These are phyloP conservation scores for Saccharomyces hybrid DNA, from an alignment of 1,139 yeast genomes.

Conservation along the genomic window DNA sequence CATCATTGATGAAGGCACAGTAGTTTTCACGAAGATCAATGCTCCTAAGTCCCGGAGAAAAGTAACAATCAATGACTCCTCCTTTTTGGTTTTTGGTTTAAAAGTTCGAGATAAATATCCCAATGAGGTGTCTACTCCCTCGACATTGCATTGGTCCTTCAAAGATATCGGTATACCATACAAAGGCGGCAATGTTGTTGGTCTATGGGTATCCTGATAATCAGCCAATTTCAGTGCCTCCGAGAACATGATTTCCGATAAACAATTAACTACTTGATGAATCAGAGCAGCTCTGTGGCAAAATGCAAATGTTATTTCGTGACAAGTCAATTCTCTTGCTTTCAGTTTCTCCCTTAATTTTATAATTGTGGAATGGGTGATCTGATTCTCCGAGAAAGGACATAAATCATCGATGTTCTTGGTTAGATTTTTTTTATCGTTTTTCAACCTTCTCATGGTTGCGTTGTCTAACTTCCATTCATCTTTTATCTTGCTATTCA, in stretches of 20 bases:
- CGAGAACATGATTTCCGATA: slow-evolving; percentile 38
- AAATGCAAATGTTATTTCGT: slow-evolving; percentile 42
- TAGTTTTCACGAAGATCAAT: slow-evolving; percentile 48
- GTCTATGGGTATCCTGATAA: slow-evolving; percentile 38
- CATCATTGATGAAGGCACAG: slow-evolving; percentile 54
- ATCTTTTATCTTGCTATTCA: slow-evolving; percentile 8
- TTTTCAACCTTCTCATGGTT: slow-evolving; percentile 5
- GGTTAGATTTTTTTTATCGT: slow-evolving; percentile 5
- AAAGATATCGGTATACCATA: slow-evolving; percentile 66
- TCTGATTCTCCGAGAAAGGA: slow-evolving; percentile 31
- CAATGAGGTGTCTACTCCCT: slow-evolving; percentile 40
- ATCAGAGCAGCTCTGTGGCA: slow-evolving; percentile 52
- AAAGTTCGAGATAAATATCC: slow-evolving; percentile 38
- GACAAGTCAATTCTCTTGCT: slow-evolving; percentile 33
- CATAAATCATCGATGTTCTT: slow-evolving; percentile 18
- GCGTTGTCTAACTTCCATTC: slow-evolving; percentile 9
- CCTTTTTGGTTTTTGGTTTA: slow-evolving; percentile 31
- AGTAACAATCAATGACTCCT: slow-evolving; percentile 39
- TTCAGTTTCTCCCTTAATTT: slow-evolving; percentile 30
- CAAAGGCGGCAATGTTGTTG: slow-evolving; percentile 45
- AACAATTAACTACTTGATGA: slow-evolving; percentile 48
- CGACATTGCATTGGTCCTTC: slow-evolving; percentile 45
- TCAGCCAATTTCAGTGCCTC: slow-evolving; percentile 39
- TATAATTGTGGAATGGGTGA: slow-evolving; percentile 33
- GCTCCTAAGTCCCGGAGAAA: slow-evolving; percentile 44